These are phyloP conservation scores for Daldinia concentrica DNA, from an alignment of 495 filamentous ascomycete genomes.

Conservation along the genomic window DNA sequence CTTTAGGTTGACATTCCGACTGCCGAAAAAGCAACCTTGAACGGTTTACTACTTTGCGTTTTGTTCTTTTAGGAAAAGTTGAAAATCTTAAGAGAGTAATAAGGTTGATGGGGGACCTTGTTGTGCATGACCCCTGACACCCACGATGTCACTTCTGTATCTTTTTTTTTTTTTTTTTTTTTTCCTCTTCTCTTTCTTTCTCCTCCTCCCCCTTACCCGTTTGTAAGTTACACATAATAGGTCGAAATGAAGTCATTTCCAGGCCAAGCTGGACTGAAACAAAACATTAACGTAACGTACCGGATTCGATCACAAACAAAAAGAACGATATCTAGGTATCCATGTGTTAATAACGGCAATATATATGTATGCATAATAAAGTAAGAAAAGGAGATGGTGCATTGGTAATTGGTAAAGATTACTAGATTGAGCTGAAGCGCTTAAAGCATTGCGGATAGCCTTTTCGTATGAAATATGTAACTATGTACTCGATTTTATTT, in stretches of 20 bases:
- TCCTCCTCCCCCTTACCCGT: background rate
- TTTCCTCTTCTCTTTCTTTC: background rate
- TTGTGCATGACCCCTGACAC: slow-evolving; percentile 30
- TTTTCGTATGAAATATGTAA: background rate
- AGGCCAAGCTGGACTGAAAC: slow-evolving; percentile 28
- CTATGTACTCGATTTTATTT: background rate
- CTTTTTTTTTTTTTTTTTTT: background rate
- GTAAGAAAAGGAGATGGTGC: background rate
- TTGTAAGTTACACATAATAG: slow-evolving; percentile 3
- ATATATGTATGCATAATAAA: background rate
- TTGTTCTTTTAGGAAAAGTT: slow-evolving; percentile 37
- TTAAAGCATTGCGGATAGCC: slow-evolving; percentile 3
- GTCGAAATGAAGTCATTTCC: slow-evolving; percentile 36
- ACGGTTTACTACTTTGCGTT: slow-evolving; percentile 24
- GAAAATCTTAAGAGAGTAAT: slow-evolving; percentile 34
- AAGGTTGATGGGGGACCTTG: slow-evolving; percentile 38
- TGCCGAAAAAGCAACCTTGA: slow-evolving; percentile 42
- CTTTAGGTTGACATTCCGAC: slow-evolving; percentile 45
- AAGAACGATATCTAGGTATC: background rate
- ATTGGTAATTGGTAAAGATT: background rate
- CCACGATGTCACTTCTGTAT: slow-evolving; percentile 13
- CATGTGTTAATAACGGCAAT: background rate
- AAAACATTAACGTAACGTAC: slow-evolving; percentile 25
- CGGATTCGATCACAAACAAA: slow-evolving; percentile 26
- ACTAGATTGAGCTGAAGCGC: slow-evolving; percentile 16